These are phyloP conservation scores for Phytophthora foliorum DNA, from an alignment of 352 stramenopile genomes.

Conservation along the genomic window DNA sequence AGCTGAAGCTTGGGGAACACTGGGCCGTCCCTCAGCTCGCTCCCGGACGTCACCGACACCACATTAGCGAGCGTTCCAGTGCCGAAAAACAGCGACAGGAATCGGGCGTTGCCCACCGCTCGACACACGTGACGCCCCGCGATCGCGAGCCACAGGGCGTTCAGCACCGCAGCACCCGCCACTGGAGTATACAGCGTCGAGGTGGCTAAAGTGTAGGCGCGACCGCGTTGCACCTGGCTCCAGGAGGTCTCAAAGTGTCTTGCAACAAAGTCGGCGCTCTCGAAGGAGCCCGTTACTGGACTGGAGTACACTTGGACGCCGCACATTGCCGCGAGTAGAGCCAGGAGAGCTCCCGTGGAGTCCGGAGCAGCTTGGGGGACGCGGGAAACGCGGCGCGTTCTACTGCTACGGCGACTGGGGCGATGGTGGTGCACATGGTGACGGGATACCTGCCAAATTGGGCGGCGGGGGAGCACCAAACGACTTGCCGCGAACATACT, in stretches of 20 bases:
- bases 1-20: conserved; percentile 16
- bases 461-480: not conserved
- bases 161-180: conserved; percentile 8
- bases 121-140: conserved; percentile 28
- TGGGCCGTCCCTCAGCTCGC: not conserved
- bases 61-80: conserved; percentile 25
- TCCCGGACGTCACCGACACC: conserved; percentile 9
- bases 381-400: not conserved
- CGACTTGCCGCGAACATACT: conserved; percentile 15
- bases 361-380: not conserved
- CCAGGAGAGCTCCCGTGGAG: conserved; percentile 15
- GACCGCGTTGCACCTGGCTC: conserved; percentile 9
- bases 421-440: conserved; percentile 8
- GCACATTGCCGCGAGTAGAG: conserved; percentile 18
- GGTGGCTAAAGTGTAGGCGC: conserved; percentile 26
- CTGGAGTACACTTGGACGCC: conserved; percentile 16
- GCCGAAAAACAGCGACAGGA: conserved; percentile 24
- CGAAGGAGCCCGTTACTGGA: conserved; percentile 5
- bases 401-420: not conserved
- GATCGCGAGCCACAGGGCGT: conserved; percentile 23
- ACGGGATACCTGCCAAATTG: not conserved
- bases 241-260: conserved; percentile 26
- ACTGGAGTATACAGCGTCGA: conserved; percentile 24
- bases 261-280: conserved; percentile 17
- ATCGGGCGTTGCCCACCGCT: conserved; percentile 20